These are phyloP conservation scores for Acanthochlamys bracteata DNA, from an alignment of 106 monocot species.

Conservation along the genomic window DNA sequence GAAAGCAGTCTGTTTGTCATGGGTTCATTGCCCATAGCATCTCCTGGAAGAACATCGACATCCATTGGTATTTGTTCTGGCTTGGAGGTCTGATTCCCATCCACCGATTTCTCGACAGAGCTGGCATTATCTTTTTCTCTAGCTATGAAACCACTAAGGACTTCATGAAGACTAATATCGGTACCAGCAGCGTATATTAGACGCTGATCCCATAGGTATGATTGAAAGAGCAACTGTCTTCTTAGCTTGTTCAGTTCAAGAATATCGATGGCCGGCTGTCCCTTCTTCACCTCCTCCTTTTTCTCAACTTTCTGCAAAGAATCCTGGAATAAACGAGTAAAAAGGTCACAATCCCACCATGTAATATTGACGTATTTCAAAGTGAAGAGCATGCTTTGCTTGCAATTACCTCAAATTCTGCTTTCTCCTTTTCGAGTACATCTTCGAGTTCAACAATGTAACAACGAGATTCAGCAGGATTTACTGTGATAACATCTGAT, in stretches of 20 bases:
- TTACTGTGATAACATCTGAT: constrained; percentile 6
- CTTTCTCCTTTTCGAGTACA: constrained; percentile 54
- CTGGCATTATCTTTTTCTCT: constrained; percentile 19
- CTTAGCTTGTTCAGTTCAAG: constrained; percentile 77
- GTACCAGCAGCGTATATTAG: constrained; percentile 37
- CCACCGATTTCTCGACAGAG: constrained; percentile 21
- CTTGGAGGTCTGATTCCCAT: constrained; percentile 20
- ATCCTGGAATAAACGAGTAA: constrained; percentile 36
- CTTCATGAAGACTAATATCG: constrained; percentile 29
- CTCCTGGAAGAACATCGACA: no score
- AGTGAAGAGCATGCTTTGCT: no score
- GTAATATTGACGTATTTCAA: no score
- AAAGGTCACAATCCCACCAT: no score
- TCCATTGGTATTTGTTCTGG: no score
- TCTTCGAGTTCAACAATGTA: constrained; percentile 46
- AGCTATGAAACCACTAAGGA: constrained; percentile 4
- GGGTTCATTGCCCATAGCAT: no score
- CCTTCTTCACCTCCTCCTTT: constrained; percentile 26
- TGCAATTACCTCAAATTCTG: constrained; percentile 67
- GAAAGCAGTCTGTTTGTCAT: no score
- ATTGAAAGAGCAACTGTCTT: constrained; percentile 55
- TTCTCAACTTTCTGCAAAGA: constrained; percentile 33
- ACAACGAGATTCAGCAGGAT: constrained; percentile 19
- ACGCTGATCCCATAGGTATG: constrained; percentile 79
- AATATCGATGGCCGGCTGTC: constrained; percentile 51